Base-by-base conservation (phyloP, 176 grass and related monocot genomes). In the Ampelocalamus luodianensis region DNA sequence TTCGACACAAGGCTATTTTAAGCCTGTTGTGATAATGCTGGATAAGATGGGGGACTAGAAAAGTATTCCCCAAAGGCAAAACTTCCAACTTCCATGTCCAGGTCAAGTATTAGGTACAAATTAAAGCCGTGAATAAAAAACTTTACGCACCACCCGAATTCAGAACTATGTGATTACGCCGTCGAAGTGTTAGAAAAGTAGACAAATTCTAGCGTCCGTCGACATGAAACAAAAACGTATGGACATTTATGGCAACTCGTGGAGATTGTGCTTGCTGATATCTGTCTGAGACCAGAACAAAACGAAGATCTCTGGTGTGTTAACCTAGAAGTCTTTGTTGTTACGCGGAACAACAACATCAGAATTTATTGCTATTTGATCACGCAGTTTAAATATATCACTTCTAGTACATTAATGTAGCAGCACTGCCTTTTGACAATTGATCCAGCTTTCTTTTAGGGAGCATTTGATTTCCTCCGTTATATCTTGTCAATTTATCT, bases 1-100 rank as follows among this genome's bases (percentile, higher is more conserved):
- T 77, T 82, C 58, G 83, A 85, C 83, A 80, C 54, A 86, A 71
- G 29, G 53, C 56, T 87, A 87, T 75, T 84, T 15, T 90, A 87
- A 53, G 24, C 60, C 60, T 63, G 44, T 8, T 0, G 16, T 83
- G 79, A 65, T 87, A 79, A 49, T 43, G 71, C 27, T 20, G 90
- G 54, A 81, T 85, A 88, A 72, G 71, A 86, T 10, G 13, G 16
- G 38, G 22, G n/a, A 18, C 29, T 76, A 69, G 53, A 82, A 72
- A 82, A 76, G 29, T 64, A 54, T 58, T 73, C 50, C 22, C 22
- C 48, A 56, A 36, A 55, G 48, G 84, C 61, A 24, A 73, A 81
- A 68, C 42, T 76, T 51, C 55, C 79, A 74, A 69, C 40, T 68
- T 70, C 34, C 29, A 55, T 17, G 76, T 85, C 84, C 32, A 44